Base-by-base conservation (phyloP, 306 rosid species). In the Cucumis cinereus region DNA sequence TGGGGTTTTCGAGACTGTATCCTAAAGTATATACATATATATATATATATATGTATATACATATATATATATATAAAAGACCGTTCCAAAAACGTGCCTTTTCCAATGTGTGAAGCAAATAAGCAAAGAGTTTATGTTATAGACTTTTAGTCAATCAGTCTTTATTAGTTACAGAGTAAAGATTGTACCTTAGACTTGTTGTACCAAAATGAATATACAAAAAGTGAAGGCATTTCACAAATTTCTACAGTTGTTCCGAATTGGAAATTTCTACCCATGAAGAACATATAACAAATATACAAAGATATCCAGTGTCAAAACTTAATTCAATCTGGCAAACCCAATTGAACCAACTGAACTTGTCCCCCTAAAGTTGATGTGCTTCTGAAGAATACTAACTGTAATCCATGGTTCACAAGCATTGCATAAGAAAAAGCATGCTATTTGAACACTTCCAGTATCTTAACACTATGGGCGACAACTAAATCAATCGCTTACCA, bases 281-380 rank as follows among this genome's bases (percentile, higher is more conserved):
- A 28, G 26, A 40, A 33, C 20, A 41, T 13, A n/a, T 4, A 19
- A 40, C 38, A 14, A 69, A 45, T 69, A 77, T 76, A 79, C 56
- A 86, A 63, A 84, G 80, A 84, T 82, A 80, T 84, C 84, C 82
- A 80, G 74, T 74, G 62, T 77, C 85, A 85, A 88, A 87, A 80
- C 78, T 82, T 80, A 63, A 78, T 64, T 62, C 79, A 83, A 88
- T 80, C 79, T 80, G 70, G 84, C 70, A 80, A 79, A 67, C 81
- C 59, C 57, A 52, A 79, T 79, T 82, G 74, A 69, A 43, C 33
- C 55, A 7, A 68, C 54, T 20, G 74, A 30, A 11, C 52, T 45
- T 69, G 12, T 30, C 13, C 13, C 73, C 73, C 73, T 10, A 36
- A 35, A 38, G 11, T 38, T 35, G 47, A 40, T 20, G 73, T 8